Evolutionary conservation across 768 basidiomycete genomes (phyloP), one percentile per base, ranked within the genome.

Genomic region (Agrocybe pediades): DNA sequence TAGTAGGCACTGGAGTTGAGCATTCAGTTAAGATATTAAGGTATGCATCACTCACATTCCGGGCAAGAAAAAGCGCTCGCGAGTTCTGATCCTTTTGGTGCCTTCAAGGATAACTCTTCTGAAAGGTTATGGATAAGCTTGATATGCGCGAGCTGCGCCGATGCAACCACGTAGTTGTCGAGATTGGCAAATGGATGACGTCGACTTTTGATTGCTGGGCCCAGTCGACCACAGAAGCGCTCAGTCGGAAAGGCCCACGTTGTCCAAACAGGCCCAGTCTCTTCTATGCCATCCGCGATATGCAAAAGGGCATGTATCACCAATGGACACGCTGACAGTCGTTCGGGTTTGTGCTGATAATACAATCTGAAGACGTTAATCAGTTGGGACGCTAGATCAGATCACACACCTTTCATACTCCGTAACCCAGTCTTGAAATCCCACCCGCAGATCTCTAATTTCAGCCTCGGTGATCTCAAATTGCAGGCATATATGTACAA

Each of bases 341-440:
- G 56, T 2, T 41, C n/a, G 0, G 56, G 43, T 16, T 62, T 29
- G 40, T 63, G 36, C 46, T 71, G 68, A 44, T 68, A 72, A 46
- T 73, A 73, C 1, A 61, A 27, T 8, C 71, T 71, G 50, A n/a
- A 16, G n/a, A 48, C 13, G 17, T 24, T 26, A 17, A 17, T 41
- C 41, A 41, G 17, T 17, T 41, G 16, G 41, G 7, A n/a, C n/a
- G 41, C 7, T 41, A 41, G 41, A n/a, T 6, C 7, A 9, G n/a
- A 17, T 46, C 26, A 59, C 69, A 36, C 48, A 77, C 75, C 48
- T 51, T 64, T 80, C 75, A 44, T 71, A 80, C 7, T 65, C 48
- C 25, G 57, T 16, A 2, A 77, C 74, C 76, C 77, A 78, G 1
- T 56, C 23, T 0, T 47, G 41, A 53, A 77, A 73, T 0, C 72